Evolutionary conservation across 208 protist species (phyloP).

Genomic region (Crithidia fasciculata): DNA sequence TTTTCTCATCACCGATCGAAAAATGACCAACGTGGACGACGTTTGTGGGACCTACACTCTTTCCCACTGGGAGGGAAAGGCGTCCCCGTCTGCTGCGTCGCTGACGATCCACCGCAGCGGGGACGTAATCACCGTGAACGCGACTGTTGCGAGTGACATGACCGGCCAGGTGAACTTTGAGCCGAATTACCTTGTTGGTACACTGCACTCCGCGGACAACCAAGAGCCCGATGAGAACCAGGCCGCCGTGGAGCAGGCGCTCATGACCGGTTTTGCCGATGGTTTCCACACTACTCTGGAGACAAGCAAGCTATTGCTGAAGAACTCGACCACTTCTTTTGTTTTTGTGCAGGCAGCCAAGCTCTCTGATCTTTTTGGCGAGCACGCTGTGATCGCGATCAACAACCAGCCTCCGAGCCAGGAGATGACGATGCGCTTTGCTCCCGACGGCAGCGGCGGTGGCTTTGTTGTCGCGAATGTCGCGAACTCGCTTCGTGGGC

Average conservation of each 20-base stretch:
- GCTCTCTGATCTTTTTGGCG: conserved; percentile 55
- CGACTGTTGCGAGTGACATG: conserved; percentile 54
- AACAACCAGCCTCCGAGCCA: conserved; percentile 54
- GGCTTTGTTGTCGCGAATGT: conserved; percentile 56
- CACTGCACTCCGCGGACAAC: conserved; percentile 48
- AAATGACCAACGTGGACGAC: conserved; percentile 36
- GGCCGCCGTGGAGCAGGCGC: conserved; percentile 53
- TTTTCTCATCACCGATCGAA: no score
- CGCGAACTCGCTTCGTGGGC: conserved; percentile 62
- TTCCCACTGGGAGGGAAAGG: conserved; percentile 53
- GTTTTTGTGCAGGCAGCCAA: conserved; percentile 44
- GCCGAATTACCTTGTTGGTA: conserved; percentile 40
- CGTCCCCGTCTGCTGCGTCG: conserved; percentile 25
- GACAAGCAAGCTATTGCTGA: conserved; percentile 51
- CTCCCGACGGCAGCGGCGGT: conserved; percentile 43
- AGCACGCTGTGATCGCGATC: conserved; percentile 60
- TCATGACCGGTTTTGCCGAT: conserved; percentile 48
- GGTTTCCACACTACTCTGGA: conserved; percentile 52
- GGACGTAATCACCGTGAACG: conserved; percentile 40
- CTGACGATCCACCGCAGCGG: conserved; percentile 43
- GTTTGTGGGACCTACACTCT: conserved; percentile 66
- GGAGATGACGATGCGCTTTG: conserved; percentile 51
- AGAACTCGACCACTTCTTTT: conserved; percentile 50
- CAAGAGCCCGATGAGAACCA: conserved; percentile 41
- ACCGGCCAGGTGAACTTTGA: conserved; percentile 41